phyloP scores from a whole-genome alignment of 208 protist species.

The Trypanosoma melophagium region DNA sequence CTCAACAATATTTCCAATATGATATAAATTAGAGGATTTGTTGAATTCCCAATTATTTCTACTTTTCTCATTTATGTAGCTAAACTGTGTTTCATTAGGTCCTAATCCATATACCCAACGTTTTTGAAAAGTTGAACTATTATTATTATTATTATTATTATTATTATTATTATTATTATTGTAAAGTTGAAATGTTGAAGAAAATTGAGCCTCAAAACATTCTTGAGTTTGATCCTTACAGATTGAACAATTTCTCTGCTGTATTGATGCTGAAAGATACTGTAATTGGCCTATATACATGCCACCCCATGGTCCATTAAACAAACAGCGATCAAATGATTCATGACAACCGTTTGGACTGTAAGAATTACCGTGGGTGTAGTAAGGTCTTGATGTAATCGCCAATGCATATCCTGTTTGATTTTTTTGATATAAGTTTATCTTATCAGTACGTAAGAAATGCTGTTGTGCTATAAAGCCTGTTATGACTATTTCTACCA shows the following conservation, averaged over 20 bases:
- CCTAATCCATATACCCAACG: constrained; percentile 12
- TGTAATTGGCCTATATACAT: constrained; percentile 7
- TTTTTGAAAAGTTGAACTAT: neutral
- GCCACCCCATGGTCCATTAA: neutral
- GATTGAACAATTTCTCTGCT: neutral
- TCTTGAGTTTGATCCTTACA: too few species aligned
- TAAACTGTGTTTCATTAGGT: constrained; percentile 3
- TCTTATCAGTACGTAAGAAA: neutral
- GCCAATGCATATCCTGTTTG: neutral
- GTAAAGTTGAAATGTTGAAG: too few species aligned
- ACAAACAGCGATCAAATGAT: constrained; percentile 1
- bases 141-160: neutral
- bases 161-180: neutral
- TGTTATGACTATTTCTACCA: constrained; percentile 8
- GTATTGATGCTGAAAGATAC: neutral
- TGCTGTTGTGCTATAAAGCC: constrained; percentile 12
- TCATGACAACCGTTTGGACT: neutral
- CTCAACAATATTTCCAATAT: neutral
- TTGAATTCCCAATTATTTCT: neutral
- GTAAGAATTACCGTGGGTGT: neutral
- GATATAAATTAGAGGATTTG: neutral
- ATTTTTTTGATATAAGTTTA: neutral
- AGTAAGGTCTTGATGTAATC: constrained; percentile 11
- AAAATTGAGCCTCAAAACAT: too few species aligned
- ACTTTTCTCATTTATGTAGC: neutral